Evolutionary conservation across 1,284 basidiomycete species (phyloP), one percentile per base, ranked within the genome.

Genomic region (Ustilago nuda): DNA sequence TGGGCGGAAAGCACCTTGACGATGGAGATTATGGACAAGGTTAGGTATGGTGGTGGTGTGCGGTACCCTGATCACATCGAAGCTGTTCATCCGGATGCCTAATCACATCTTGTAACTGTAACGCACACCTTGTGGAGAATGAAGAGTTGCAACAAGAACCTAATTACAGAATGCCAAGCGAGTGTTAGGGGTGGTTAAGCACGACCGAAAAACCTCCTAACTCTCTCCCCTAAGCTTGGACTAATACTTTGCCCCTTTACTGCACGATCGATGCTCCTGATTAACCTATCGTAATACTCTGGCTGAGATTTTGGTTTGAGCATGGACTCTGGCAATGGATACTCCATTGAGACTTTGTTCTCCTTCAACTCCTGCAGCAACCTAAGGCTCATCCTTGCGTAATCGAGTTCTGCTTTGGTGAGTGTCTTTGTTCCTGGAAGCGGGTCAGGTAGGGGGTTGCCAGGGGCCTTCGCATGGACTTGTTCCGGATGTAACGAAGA

Each of bases 1-100:
- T 91, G 91, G 72, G 56, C n/a, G 3, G 71, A 78, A 19, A 51
- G 50, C 35, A 56, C 53, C 8, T 48, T 81, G 33, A 73, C 72
- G 35, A 79, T 80, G 80, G 43, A 73, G 39, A 79, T 81, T 62
- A 76, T 82, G 81, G 81, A 82, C 46, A 48, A 73, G 48, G 72
- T 78, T 15, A 48, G 80, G 2, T 65, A 69, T 39, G 13, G 17
- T 8, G 59, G 55, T 32, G 64, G 56, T 33, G 73, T 74, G 46
- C 48, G 51, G 11, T 80, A 74, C 51, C 63, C 76, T 12, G 73
- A 79, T 11, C 39, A 63, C 35, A 46, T 78, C 45, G 79, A 80
- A 52, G 61, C 61, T 8, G 23, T 41, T 27, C 39, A 52, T 1
- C 23, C 15, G 2, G 30, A 46, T 27, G 43, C 56, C n/a, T 58